A percentile compares a stretch with the other conserved stretches of the same genome.
These are phyloP conservation scores for Lizonia empirigonia DNA, from an alignment of 2,329 filamentous ascomycete species.

Conservation along the genomic window DNA sequence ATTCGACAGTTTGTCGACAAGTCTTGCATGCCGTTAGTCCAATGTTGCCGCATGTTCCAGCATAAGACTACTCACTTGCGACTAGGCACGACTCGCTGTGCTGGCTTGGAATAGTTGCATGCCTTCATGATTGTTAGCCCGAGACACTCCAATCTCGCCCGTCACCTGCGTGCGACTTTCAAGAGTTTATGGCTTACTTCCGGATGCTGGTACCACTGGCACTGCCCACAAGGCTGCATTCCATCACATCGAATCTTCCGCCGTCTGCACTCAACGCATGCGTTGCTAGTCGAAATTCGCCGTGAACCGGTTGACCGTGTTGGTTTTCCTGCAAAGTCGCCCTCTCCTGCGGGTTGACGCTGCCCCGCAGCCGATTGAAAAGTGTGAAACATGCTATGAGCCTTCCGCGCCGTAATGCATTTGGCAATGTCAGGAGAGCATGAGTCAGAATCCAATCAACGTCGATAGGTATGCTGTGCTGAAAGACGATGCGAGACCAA, in stretches of 20 bases:
- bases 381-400: constrained; percentile 52
- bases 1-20: constrained; percentile 59
- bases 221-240: constrained; percentile 80
- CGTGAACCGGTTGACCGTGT: constrained; percentile 47
- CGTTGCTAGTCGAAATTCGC: constrained; percentile 60
- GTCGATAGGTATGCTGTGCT: constrained; percentile 15
- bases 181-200: constrained; percentile 52
- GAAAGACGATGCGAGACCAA: constrained; percentile 7
- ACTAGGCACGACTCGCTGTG: constrained; percentile 76
- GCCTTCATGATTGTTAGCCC: constrained; percentile 40
- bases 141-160: not conserved
- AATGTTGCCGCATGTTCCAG: constrained; percentile 51
- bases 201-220: constrained; percentile 78
- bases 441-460: constrained; percentile 11
- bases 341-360: constrained; percentile 42
- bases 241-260: constrained; percentile 86
- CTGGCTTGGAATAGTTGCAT: constrained; percentile 81
- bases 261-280: constrained; percentile 77
- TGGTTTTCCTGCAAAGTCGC: constrained; percentile 44
- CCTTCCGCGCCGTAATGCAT: constrained; percentile 4
- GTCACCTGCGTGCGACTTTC: not conserved
- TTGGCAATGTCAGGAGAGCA: constrained; percentile 9
- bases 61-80: constrained; percentile 64
- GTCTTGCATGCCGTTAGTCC: constrained; percentile 60
- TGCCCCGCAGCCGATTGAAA: constrained; percentile 49